Base-by-base conservation (phyloP, 352 stramenopile genomes). In the Phytophthora agathidicida region DNA sequence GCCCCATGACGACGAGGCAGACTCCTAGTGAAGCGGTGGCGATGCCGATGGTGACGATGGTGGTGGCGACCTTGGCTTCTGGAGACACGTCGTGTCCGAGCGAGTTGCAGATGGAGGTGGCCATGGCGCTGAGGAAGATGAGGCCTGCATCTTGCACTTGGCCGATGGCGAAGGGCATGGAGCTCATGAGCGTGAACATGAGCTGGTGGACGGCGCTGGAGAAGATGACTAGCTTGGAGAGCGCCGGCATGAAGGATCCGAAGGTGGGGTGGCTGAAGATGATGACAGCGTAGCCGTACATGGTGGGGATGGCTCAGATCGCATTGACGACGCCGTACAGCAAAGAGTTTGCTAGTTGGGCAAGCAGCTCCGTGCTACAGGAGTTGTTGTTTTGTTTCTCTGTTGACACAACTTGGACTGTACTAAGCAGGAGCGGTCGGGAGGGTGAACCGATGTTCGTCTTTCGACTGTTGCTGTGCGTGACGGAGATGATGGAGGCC, bases 81-180 rank as follows among this genome's bases (percentile, higher is more conserved):
- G 83, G 43, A 23, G 74, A 50, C 13, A 71, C 77, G 19, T 78
- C 52, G 16, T 81, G 73, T 27, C 87, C 70, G 17, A 97, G 66
- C 75, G 53, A 75, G 39, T 60, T 81, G 75, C 60, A 96, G 56
- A 90, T 89, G 73, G 79, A 98, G 71, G 66, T 84, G 0, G 96
- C 93, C 58, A 99, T 99, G 42, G 81, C 76, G 28, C 73, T 92
- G 22, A 99, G 76, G 73, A 99, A 99, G 64, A 99, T 99, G 14
- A 99, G 82, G 1, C 96, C 97, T 8, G 96, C 96, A 71, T 99
- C 96, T 71, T 99, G 97, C 0, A 99, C 96, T 61, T 98, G 94
- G 3, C 96, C 97, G 31, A 99, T 97, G 7, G 97, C 95, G 73
- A 99, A 99, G 1, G 92, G 89, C 47, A 99, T 70, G 27, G 87